Percentiles rank a stretch among this genome's conserved stretches.
Evolutionary conservation across 257 asterid species (phyloP).

Genomic region (Nicotiana tabacum): DNA sequence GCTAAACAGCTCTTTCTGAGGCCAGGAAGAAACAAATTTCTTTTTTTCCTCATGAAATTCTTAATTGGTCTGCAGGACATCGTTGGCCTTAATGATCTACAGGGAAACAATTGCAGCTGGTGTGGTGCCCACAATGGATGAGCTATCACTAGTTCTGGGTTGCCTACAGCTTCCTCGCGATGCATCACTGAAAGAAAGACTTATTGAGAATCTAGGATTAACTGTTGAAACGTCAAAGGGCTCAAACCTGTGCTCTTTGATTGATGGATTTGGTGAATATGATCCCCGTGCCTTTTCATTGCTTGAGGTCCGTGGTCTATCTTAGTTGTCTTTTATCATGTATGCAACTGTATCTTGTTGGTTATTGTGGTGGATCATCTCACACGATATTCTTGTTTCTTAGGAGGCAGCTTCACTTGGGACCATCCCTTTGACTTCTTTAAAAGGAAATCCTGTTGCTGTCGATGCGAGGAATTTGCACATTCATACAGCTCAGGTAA

Average conservation of each 20-base stretch:
- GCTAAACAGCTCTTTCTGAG: background rate
- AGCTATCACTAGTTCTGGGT: conserved; percentile 79
- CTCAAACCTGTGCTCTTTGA: conserved; percentile 51
- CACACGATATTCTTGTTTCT: conserved; percentile 17
- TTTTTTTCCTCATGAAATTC: background rate
- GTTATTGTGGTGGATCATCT: conserved; percentile 8
- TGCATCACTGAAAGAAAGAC: conserved; percentile 56
- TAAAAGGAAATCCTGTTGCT: conserved; percentile 61
- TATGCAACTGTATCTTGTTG: conserved; percentile 22
- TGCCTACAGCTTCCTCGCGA: conserved; percentile 85
- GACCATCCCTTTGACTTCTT: conserved; percentile 54
- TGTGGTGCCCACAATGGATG: conserved; percentile 61
- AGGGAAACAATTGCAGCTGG: conserved; percentile 80
- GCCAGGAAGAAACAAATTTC: background rate
- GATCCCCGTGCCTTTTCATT: conserved; percentile 93
- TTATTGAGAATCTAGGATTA: conserved; percentile 69
- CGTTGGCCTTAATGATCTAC: conserved; percentile 80
- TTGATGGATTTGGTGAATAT: conserved; percentile 96
- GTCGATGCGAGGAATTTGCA: conserved; percentile 61
- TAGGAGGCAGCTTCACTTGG: conserved; percentile 97
- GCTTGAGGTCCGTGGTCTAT: conserved; percentile 59
- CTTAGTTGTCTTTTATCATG: background rate
- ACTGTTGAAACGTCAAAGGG: conserved; percentile 39
- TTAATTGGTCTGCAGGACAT: conserved; percentile 66
- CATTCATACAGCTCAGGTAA: conserved; percentile 70